These are phyloP conservation scores for Globisporangium carolinianum DNA, from an alignment of 352 stramenopile genomes.

Conservation along the genomic window DNA sequence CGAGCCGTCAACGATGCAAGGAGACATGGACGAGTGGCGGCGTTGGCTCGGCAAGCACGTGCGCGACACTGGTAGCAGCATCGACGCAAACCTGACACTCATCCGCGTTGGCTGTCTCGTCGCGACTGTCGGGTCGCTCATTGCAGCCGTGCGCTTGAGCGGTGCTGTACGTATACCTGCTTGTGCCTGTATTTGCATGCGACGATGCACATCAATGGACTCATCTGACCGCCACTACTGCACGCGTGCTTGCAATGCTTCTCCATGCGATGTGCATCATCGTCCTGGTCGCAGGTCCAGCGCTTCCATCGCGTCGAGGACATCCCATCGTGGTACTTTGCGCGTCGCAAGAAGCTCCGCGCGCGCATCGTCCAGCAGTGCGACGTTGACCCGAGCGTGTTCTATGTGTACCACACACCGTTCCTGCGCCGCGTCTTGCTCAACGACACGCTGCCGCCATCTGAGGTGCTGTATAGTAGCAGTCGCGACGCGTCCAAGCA, in stretches of 20 bases:
- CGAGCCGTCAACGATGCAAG: not conserved
- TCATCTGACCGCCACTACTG: no score
- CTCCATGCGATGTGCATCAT: no score
- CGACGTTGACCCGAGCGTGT: constrained; percentile 53
- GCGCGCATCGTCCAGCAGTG: constrained; percentile 69
- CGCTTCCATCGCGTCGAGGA: constrained; percentile 48
- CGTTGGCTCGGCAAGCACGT: constrained; percentile 26
- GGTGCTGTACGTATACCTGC: constrained; percentile 26
- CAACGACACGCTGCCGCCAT: constrained; percentile 47
- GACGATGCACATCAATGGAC: not conserved
- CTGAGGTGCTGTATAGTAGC: constrained; percentile 12
- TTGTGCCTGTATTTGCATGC: not conserved
- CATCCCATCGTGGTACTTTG: constrained; percentile 57
- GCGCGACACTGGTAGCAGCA: constrained; percentile 30
- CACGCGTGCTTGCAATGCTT: no score
- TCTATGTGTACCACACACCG: constrained; percentile 82
- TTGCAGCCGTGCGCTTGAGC: constrained; percentile 40
- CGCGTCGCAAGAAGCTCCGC: constrained; percentile 59
- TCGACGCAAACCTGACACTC: constrained; percentile 64
- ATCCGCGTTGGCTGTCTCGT: constrained; percentile 53
- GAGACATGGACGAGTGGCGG: constrained; percentile 11
- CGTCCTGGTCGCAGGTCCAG: constrained; percentile 22
- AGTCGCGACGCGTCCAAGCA: constrained; percentile 6
- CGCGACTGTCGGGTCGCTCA: constrained; percentile 33
- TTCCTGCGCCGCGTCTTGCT: constrained; percentile 51